Percentiles rank a stretch among this genome's conserved stretches.
phyloP scores from a whole-genome alignment of 2,329 filamentous ascomycete genomes.

The Pseudonectria buxi region DNA sequence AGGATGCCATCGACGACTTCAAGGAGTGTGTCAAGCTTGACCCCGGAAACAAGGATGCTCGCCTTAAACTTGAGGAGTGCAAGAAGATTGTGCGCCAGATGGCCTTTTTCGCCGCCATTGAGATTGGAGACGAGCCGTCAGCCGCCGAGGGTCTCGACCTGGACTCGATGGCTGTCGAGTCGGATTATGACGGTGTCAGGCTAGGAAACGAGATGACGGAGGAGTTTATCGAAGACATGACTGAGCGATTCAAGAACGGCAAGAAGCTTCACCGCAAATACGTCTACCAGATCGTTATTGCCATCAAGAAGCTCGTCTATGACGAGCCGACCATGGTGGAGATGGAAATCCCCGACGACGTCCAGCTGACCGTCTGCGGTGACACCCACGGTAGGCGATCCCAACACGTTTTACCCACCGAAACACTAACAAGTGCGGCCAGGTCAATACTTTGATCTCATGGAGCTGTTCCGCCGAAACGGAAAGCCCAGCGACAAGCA shows the following conservation, averaged over 20 bases:
- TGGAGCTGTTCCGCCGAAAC: conserved; percentile 92
- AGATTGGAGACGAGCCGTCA: conserved; percentile 85
- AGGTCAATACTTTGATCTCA: conserved; percentile 96
- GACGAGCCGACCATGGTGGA: conserved; percentile 97
- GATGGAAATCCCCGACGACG: conserved; percentile 69
- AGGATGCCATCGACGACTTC: conserved; percentile 87
- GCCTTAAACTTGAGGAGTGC: conserved; percentile 84
- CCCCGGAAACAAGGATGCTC: conserved; percentile 82
- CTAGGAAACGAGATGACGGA: conserved; percentile 83
- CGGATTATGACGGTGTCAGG: conserved; percentile 75
- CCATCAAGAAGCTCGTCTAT: conserved; percentile 82
- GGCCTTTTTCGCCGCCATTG: conserved; percentile 92
- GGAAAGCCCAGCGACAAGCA: conserved; percentile 79
- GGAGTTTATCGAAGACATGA: conserved; percentile 98
- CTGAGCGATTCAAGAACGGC: conserved; percentile 86
- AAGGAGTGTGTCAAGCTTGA: conserved; percentile 83
- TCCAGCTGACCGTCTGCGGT: conserved; percentile 86
- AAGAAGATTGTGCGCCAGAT: conserved; percentile 89
- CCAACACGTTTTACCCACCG: conserved; percentile 12
- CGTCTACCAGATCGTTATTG: conserved; percentile 90
- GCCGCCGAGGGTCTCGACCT: conserved; percentile 86
- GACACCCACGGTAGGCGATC: conserved; percentile 76
- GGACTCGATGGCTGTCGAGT: conserved; percentile 75
- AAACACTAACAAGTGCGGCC: conserved; percentile 3
- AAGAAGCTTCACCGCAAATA: conserved; percentile 97